A percentile compares a stretch with the other conserved stretches of the same genome.
These are phyloP conservation scores for Trichoderma simmonsii DNA, from an alignment of 2,329 filamentous ascomycete species.

Conservation along the genomic window DNA sequence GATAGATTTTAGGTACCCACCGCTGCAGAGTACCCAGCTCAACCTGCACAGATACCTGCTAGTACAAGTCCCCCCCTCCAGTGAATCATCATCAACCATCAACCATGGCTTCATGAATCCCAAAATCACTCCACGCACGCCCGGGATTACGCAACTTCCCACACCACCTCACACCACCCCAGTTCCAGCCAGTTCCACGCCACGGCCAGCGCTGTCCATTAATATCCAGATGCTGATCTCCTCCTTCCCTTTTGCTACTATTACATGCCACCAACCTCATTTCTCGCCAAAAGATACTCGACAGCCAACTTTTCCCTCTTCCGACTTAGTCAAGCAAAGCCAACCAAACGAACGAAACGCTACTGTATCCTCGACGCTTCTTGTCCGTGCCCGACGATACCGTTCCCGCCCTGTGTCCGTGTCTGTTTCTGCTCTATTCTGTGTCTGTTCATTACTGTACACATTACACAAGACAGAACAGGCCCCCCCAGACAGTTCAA, in stretches of 20 bases:
- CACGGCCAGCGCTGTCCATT: constrained; percentile 1
- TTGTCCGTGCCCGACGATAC: constrained; percentile 2
- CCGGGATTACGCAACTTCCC: constrained; percentile 1
- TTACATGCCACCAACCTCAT: constrained; percentile 12
- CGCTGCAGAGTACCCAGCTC: not conserved
- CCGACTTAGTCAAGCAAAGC: not conserved
- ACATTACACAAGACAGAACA: not conserved
- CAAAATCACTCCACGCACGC: constrained; percentile 10
- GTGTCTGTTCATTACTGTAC: not conserved
- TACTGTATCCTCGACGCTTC: not conserved
- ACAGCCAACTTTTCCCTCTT: not conserved
- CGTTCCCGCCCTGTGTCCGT: not conserved
- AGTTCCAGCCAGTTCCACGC: constrained; percentile 1
- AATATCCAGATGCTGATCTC: constrained; percentile 12
- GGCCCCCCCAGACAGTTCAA: not conserved
- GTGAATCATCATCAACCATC: not conserved
- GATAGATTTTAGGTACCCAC: not conserved
- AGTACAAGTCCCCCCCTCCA: not conserved
- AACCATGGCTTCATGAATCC: not conserved
- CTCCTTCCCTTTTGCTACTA: constrained; percentile 18
- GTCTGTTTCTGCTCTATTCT: not conserved
- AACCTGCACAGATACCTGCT: not conserved
- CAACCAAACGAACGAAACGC: not conserved
- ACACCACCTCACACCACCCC: constrained; percentile 14
- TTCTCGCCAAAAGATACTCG: not conserved